phyloP scores from a whole-genome alignment of 2,329 filamentous ascomycete genomes.

The Arthrinium puccinioides region DNA sequence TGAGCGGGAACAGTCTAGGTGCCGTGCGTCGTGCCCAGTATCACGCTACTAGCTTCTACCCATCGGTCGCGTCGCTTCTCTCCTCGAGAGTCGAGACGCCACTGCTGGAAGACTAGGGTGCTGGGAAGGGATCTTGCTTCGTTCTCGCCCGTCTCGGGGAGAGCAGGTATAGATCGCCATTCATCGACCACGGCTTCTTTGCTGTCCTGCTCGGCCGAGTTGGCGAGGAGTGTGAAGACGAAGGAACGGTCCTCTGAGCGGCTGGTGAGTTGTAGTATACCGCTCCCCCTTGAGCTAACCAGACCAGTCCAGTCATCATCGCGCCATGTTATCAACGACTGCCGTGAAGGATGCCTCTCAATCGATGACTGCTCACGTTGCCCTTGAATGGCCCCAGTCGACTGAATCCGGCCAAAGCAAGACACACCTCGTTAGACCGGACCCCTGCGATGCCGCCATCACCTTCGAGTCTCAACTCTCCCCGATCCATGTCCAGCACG shows the following conservation, averaged over 20 bases:
- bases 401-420: not conserved
- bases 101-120: not conserved
- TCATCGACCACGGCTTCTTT: not conserved
- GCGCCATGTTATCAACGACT: too few species aligned
- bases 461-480: not conserved
- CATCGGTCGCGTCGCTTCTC: not conserved
- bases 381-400: too few species aligned
- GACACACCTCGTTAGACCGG: not conserved
- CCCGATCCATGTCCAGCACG: not conserved
- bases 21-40: not conserved
- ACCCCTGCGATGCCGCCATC: not conserved
- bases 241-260: too few species aligned
- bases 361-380: too few species aligned
- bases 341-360: too few species aligned
- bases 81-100: not conserved
- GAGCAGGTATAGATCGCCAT: not conserved
- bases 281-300: too few species aligned
- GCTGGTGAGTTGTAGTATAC: too few species aligned
- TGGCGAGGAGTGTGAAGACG: too few species aligned
- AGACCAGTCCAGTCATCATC: too few species aligned
- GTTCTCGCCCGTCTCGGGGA: too few species aligned
- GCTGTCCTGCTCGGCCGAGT: not conserved
- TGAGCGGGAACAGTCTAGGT: not conserved
- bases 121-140: not conserved
- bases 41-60: not conserved